Base-by-base conservation (phyloP, 2,329 filamentous ascomycete genomes). In the Drechslerella coelobrocha region DNA sequence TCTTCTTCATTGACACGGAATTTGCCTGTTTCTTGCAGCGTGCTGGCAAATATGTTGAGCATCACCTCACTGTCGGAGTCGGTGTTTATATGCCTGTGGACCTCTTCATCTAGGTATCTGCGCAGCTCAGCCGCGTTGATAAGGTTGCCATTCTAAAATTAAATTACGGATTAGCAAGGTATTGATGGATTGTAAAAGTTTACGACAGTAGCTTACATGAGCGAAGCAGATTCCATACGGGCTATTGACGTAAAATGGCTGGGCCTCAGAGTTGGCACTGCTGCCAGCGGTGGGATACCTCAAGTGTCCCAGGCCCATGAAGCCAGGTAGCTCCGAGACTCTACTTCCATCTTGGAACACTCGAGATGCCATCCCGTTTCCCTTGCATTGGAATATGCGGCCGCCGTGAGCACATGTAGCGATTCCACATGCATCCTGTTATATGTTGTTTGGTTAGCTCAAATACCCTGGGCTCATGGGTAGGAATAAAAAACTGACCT, bases 221-320 rank as follows among this genome's bases (percentile, higher is more conserved):
- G 88, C 85, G 78, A 94, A 85, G 76, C 85, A 89, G 75, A 95
- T 89, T 51, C 91, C 91, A 77, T 91, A 94, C 0, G 90, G 91
- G 65, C 84, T 85, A 81, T 96, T 96, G 76, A 94, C 91, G 78
- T 94, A 96, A 79, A 97, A 96, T 0, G 92, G 92, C 79, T 96
- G 92, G 9, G 91, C 90, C 80, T 96, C 91, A 6, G 91, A 88
- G 76, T 91, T 93, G 66, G 86, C 86, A 74, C 88, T 90, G 78
- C 88, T 94, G 63, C 92, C 92, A 10, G 90, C 89, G 6, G 92
- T 97, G 9, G 92, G 92, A 79, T 97, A 97, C 78, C 92, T 84
- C 75, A 97, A 80, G 79, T 97, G 92, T 43, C 86, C 89, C 69
- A 96, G 84, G 72, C 91, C 91, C 89, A 94, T 92, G 79, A 86